Base-by-base conservation (phyloP, 108 stramenopile genomes). In the Asterionellopsis glacialis region DNA sequence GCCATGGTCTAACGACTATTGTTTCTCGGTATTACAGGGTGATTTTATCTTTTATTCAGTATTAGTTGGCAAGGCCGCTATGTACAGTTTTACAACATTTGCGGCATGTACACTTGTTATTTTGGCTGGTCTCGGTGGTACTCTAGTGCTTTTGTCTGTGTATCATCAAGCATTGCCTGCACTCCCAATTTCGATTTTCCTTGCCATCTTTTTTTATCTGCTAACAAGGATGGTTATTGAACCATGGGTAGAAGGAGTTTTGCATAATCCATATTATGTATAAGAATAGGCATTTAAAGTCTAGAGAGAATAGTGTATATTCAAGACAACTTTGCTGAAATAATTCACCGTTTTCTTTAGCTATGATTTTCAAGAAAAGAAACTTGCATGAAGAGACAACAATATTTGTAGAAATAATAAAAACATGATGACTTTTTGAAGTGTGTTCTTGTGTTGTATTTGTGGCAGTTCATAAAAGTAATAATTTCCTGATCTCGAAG, bases 21-120 rank as follows among this genome's bases (percentile, higher is more conserved):
- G 33, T 33, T 33, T 33, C 33, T 33, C 7, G 7, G 2, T 33
- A 7, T 33, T 33, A 33, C 7, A 33, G 40, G 96, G 96, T 38
- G 97, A 98, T 72, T 98, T 98, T 57, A 96, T 98, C 21, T 98
- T 98, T 55, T 98, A 98, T 74, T 83, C 81, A 57, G 97, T 98
- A 22, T 70, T 98, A 42, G 94, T 96, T 13, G 85, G 87, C 24
- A 94, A 95, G 69, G 95, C 97, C 7, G 93, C 95, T 6, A 81
- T 87, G 55, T 85, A 90, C 69, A 91, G 95, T 55, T 95, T 95
- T 71, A 72, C 94, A 9, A 93, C 93, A 26, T 94, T 93, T 64
- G 87, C 77, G 11, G 80, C 94, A 1, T 95, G 90, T 48, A 80
- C 88, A 33, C 60, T 97, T 5, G 91, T 92, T 14, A 94, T 98